These are phyloP conservation scores for Dunaliella primolecta DNA, from an alignment of 139 green algal species.

Conservation along the genomic window DNA sequence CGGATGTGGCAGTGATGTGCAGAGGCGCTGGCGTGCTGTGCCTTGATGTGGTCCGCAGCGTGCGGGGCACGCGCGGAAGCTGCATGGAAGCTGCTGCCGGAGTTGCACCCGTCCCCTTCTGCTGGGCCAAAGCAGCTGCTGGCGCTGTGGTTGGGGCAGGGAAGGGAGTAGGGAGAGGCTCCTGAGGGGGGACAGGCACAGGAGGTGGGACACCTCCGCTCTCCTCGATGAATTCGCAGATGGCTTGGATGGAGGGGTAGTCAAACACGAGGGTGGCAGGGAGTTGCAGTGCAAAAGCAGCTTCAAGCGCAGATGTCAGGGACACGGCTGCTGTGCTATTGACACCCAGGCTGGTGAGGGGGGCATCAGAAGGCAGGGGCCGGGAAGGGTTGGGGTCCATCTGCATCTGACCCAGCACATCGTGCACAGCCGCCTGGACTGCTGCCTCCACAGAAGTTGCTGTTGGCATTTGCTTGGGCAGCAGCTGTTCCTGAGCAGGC, in stretches of 20 bases:
- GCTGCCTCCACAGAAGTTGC: not conserved
- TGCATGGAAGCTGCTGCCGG: not conserved
- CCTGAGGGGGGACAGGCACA: not conserved
- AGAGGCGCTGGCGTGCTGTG: not conserved
- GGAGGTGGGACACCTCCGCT: not conserved
- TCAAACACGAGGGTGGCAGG: slow-evolving; percentile 49
- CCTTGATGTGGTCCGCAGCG: not conserved
- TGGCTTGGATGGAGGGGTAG: slow-evolving; percentile 40
- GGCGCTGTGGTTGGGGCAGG: no score
- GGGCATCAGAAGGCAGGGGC: not conserved
- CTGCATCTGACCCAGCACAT: not conserved
- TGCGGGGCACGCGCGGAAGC: not conserved
- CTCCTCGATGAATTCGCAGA: slow-evolving; percentile 29
- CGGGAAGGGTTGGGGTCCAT: not conserved
- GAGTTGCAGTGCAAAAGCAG: slow-evolving; percentile 27
- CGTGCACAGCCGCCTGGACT: slow-evolving; percentile 1
- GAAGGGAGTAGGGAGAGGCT: no score
- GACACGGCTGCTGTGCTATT: slow-evolving; percentile 46
- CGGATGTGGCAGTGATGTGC: not conserved
- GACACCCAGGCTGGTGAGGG: slow-evolving; percentile 35
- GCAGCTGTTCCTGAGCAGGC: not conserved
- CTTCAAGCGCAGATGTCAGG: slow-evolving; percentile 48
- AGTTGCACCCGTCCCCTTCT: not conserved
- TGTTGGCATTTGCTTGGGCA: not conserved
- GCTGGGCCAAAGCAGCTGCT: not conserved